Percentiles rank a stretch among this genome's conserved stretches.
These are phyloP conservation scores for Bipolaris sorokiniana DNA, from an alignment of 2,329 filamentous ascomycete genomes.

Conservation along the genomic window DNA sequence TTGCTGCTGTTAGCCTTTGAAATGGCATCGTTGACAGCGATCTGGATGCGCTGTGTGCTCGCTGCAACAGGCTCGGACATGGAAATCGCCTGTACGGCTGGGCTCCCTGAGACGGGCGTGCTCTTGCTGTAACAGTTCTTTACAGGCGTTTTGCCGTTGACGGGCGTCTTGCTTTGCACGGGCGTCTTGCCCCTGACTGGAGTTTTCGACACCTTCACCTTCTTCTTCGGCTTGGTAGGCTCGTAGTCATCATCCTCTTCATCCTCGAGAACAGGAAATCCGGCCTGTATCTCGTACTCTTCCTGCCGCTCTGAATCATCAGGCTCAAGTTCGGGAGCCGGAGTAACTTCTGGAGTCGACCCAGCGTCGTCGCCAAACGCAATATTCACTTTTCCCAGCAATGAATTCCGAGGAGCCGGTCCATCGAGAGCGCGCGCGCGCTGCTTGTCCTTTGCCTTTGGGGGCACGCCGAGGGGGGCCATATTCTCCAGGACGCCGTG, in stretches of 20 bases:
- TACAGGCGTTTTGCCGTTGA: constrained; percentile 35
- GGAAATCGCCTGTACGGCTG: constrained; percentile 24
- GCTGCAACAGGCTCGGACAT: constrained; percentile 18
- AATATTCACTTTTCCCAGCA: constrained; percentile 51
- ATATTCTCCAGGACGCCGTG: constrained; percentile 82
- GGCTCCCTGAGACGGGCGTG: constrained; percentile 26
- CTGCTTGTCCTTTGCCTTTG: constrained; percentile 66
- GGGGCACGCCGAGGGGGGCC: constrained; percentile 78
- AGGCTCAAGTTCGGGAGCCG: constrained; percentile 47
- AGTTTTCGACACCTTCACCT: constrained; percentile 38
- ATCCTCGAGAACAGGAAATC: constrained; percentile 47
- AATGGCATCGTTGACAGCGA: constrained; percentile 53
- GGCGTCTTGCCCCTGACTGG: constrained; percentile 45
- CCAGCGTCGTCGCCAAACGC: constrained; percentile 49
- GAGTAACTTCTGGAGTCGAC: constrained; percentile 56
- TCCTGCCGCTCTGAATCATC: constrained; percentile 50
- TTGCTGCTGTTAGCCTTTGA: constrained; percentile 48
- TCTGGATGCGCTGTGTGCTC: constrained; percentile 37
- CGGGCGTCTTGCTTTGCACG: constrained; percentile 42
- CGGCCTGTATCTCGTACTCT: constrained; percentile 42
- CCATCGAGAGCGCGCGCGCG: constrained; percentile 56
- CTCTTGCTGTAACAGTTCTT: constrained; percentile 34
- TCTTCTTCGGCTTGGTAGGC: constrained; percentile 47
- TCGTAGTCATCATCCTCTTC: constrained; percentile 57
- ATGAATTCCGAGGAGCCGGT: constrained; percentile 44